Base-by-base conservation (phyloP, 495 filamentous ascomycete genomes). In the Hyaloscypha hepaticicola region DNA sequence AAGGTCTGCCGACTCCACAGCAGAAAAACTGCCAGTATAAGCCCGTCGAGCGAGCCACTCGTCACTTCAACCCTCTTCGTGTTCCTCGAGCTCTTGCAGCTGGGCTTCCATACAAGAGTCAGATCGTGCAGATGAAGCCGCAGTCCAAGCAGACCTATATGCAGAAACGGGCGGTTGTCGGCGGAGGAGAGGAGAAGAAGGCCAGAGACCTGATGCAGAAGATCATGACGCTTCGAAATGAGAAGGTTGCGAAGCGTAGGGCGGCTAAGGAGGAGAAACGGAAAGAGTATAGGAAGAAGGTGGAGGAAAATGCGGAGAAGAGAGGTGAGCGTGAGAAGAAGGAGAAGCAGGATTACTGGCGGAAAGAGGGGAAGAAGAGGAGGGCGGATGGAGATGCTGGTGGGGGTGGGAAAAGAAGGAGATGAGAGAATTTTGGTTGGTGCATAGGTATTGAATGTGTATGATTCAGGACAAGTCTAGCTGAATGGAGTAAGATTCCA, bases 321-420 rank as follows among this genome's bases (percentile, higher is more conserved):
- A 87, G 89, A 78, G 80, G 79, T 34, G 90, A 85, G 61, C 81
- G 92, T 52, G 92, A 97, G 80, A 94, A 91, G 83, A 86, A 86
- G 72, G 95, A 99, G 79, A 89, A 85, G 73, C 86, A 96, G 69
- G 94, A 96, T 69, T 99, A 88, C 77, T 99, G 95, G 95, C 81
- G 87, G 66, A 86, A 85, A 65, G 96, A 97, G 79, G 96, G 95
- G n/a, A 92, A 87, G 84, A 99, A 99, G 83, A 84, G 95, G 72
- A 92, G 87, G 74, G 79, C 80, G 21, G 84, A 84, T 21, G 84
- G 79, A 22, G 89, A 85, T 57, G 88, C 85, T 48, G 84, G 80
- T 45, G 84, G 85, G n/a, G 86, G 70, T 58, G 61, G 88, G 27
- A 92, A 91, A 77, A 86, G 89, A 80, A 82, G 88, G 21, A 58